Evolutionary conservation across 352 stramenopile species (phyloP).

Genomic region (Phytophthora pini): DNA sequence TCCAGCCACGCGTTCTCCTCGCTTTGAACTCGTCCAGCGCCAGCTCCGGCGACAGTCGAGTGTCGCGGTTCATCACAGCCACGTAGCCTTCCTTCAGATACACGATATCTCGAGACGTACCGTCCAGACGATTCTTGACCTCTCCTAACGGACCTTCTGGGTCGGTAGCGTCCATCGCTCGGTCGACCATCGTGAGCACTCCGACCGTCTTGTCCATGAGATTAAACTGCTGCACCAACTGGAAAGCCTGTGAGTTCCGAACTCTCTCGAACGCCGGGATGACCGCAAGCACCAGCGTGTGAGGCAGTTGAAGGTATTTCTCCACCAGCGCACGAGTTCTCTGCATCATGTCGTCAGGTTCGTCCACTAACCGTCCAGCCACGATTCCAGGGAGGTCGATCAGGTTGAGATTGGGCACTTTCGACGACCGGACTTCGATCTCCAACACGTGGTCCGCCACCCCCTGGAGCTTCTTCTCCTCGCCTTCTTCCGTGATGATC

Average conservation of each 20-base stretch:
- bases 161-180: constrained; percentile 30
- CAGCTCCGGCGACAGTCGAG: constrained; percentile 17
- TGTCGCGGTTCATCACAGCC: constrained; percentile 48
- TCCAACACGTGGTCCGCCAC: constrained; percentile 51
- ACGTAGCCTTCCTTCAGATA: constrained; percentile 51
- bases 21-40: constrained; percentile 32
- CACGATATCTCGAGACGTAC: constrained; percentile 37
- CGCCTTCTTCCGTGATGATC: constrained; percentile 28
- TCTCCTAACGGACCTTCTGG: constrained; percentile 32
- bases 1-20: constrained; percentile 39
- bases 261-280: constrained; percentile 42
- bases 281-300: constrained; percentile 55
- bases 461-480: constrained; percentile 17
- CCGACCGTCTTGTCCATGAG: constrained; percentile 45
- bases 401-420: constrained; percentile 49
- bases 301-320: constrained; percentile 39
- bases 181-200: constrained; percentile 59
- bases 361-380: constrained; percentile 24
- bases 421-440: constrained; percentile 42
- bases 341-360: constrained; percentile 54
- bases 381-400: constrained; percentile 57
- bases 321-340: constrained; percentile 43
- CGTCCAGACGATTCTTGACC: constrained; percentile 39
- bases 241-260: constrained; percentile 52
- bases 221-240: constrained; percentile 47